These are phyloP conservation scores for Miscanthus lutarioriparius DNA, from an alignment of 176 grass and related monocot genomes.

Conservation along the genomic window DNA sequence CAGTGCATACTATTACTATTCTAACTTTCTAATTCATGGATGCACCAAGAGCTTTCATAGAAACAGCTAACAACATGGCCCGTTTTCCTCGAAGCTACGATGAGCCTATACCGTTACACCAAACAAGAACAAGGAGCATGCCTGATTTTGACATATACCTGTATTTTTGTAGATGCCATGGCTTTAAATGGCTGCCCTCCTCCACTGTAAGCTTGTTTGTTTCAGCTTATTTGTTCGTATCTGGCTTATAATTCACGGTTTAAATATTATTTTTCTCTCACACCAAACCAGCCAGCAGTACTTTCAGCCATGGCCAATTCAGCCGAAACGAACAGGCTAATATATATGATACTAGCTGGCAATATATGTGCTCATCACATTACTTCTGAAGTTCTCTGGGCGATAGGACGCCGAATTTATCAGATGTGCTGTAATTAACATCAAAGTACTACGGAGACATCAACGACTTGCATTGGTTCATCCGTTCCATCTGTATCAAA, in stretches of 20 bases:
- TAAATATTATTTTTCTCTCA: too few species aligned
- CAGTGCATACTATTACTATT: neutral
- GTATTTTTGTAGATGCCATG: slow-evolving; percentile 25
- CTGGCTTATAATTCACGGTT: too few species aligned
- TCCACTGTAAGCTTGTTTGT: too few species aligned
- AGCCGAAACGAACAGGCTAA: too few species aligned
- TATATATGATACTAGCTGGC: neutral
- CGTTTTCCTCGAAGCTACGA: neutral
- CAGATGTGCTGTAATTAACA: neutral
- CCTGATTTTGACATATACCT: slow-evolving; percentile 41
- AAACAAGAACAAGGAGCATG: slow-evolving; percentile 8
- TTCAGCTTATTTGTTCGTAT: too few species aligned
- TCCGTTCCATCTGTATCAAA: too few species aligned
- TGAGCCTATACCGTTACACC: neutral
- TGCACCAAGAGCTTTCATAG: neutral
- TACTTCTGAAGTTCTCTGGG: neutral
- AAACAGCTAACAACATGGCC: neutral
- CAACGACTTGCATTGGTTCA: neutral
- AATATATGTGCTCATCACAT: neutral
- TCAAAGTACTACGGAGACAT: neutral
- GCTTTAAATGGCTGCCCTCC: slow-evolving; percentile 6
- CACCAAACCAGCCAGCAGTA: too few species aligned
- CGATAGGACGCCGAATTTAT: neutral
- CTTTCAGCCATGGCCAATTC: too few species aligned
- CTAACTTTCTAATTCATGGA: neutral